These are phyloP conservation scores for Aphanocladium album DNA, from an alignment of 2,329 filamentous ascomycete genomes.

Conservation along the genomic window DNA sequence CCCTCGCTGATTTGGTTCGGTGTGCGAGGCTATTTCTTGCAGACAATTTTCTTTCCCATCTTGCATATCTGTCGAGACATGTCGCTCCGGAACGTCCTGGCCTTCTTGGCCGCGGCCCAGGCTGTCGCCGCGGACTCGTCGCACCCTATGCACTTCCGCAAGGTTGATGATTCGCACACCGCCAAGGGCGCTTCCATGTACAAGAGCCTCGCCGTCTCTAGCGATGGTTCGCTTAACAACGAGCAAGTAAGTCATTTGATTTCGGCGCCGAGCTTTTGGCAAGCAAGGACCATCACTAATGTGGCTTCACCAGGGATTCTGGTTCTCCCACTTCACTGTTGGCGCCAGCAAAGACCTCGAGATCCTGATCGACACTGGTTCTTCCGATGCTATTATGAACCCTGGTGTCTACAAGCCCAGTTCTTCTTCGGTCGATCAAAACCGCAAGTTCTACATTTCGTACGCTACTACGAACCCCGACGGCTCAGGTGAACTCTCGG, in stretches of 20 bases:
- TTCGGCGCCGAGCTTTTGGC: neutral
- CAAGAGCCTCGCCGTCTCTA: conserved; percentile 5
- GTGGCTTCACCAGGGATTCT: conserved; percentile 15
- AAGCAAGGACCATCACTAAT: neutral
- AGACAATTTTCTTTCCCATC: neutral
- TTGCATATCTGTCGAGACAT: neutral
- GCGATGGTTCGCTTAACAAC: conserved; percentile 8
- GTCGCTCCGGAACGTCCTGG: conserved; percentile 12
- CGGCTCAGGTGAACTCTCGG: conserved; percentile 15
- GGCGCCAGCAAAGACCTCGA: conserved; percentile 17
- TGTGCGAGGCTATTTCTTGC: neutral
- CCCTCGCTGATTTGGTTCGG: neutral
- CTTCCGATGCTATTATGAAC: conserved; percentile 17
- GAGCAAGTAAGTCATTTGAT: conserved; percentile 13
- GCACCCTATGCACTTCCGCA: conserved; percentile 15
- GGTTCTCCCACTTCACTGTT: conserved; percentile 19
- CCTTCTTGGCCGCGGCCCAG: conserved; percentile 11
- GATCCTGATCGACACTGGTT: conserved; percentile 19
- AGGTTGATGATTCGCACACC: conserved; percentile 11
- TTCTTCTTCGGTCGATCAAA: conserved; percentile 8
- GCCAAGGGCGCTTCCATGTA: conserved; percentile 11
- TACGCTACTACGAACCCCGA: conserved; percentile 19
- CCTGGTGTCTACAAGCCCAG: conserved; percentile 18
- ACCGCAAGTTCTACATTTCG: conserved; percentile 13
- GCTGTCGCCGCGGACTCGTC: conserved; percentile 15